These are phyloP conservation scores for Calocybe cyanea DNA, from an alignment of 768 basidiomycete genomes.

Conservation along the genomic window DNA sequence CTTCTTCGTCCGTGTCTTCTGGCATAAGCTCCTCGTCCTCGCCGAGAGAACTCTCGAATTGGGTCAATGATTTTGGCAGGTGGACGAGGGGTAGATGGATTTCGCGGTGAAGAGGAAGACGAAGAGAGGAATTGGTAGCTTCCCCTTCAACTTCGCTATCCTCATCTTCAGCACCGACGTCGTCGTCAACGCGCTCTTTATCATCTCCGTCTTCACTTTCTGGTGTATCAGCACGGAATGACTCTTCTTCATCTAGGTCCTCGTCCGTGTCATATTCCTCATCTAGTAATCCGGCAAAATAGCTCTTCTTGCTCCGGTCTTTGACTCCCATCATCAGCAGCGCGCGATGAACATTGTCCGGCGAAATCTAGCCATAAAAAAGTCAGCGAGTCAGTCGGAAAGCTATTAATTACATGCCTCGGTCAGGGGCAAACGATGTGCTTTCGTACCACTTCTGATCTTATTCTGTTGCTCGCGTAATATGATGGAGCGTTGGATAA, in stretches of 20 bases:
- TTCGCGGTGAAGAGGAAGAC: constrained; percentile 22
- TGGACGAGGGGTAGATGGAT: constrained; percentile 19
- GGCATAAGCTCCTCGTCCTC: constrained; percentile 16
- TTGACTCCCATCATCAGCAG: constrained; percentile 43
- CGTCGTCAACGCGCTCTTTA: not conserved
- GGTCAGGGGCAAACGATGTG: constrained; percentile 49
- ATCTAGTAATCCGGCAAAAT: constrained; percentile 34
- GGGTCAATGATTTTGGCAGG: constrained; percentile 11
- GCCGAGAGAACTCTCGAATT: not conserved
- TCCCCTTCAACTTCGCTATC: constrained; percentile 8
- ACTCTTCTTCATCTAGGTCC: constrained; percentile 8
- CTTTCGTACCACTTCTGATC: constrained; percentile 56
- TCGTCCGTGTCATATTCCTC: constrained; percentile 4
- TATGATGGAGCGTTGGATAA: constrained; percentile 49
- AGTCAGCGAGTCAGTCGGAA: not conserved
- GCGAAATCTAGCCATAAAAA: constrained; percentile 32
- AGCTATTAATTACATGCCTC: constrained; percentile 27
- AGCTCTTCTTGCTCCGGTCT: constrained; percentile 31
- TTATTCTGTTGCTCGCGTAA: constrained; percentile 55
- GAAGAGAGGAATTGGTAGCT: constrained; percentile 9
- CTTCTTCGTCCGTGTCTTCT: constrained; percentile 21
- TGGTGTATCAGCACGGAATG: not conserved
- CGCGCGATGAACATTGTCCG: constrained; percentile 43
- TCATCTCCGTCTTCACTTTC: not conserved
- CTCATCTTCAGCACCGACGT: constrained; percentile 6